phyloP scores from a whole-genome alignment of 352 stramenopile species.

The Phytophthora pinifolia region DNA sequence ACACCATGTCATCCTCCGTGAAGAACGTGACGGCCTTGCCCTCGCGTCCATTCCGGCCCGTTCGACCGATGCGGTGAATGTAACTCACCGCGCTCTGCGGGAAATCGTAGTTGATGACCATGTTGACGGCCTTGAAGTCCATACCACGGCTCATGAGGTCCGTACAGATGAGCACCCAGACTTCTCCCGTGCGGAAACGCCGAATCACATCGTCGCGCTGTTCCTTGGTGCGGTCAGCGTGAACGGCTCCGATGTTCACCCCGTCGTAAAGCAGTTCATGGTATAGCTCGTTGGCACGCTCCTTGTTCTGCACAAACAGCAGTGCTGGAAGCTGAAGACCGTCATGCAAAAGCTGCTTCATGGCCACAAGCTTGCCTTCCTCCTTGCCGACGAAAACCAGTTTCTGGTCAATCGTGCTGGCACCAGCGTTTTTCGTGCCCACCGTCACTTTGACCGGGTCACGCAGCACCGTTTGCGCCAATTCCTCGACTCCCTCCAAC shows the following conservation, averaged over 20 bases:
- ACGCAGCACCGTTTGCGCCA: slow-evolving; percentile 95
- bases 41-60: slow-evolving; percentile 90
- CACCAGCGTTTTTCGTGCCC: slow-evolving; percentile 88
- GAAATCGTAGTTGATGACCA: slow-evolving; percentile 99
- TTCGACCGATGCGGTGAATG: slow-evolving; percentile 97
- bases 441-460: slow-evolving; percentile 97
- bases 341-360: slow-evolving; percentile 90
- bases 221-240: slow-evolving; percentile 93
- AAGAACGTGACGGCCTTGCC: slow-evolving; percentile 98
- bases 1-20: slow-evolving; percentile 95
- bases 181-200: slow-evolving; percentile 95
- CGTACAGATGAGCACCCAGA: slow-evolving; percentile 99
- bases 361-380: slow-evolving; percentile 98
- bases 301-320: slow-evolving; percentile 99
- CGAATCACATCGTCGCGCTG: slow-evolving; percentile 94
- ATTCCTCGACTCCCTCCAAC: slow-evolving; percentile 92
- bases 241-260: slow-evolving; percentile 98
- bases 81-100: slow-evolving; percentile 94
- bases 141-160: slow-evolving; percentile 98
- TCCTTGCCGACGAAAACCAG: slow-evolving; percentile 99
- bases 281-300: slow-evolving; percentile 97
- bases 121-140: slow-evolving; percentile 99
- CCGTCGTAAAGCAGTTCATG: slow-evolving; percentile 98
- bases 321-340: slow-evolving; percentile 96
- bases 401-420: slow-evolving; percentile 90